Conservation (phyloP, 352 stramenopile species). For the Pythium pyrilobum region DNA sequence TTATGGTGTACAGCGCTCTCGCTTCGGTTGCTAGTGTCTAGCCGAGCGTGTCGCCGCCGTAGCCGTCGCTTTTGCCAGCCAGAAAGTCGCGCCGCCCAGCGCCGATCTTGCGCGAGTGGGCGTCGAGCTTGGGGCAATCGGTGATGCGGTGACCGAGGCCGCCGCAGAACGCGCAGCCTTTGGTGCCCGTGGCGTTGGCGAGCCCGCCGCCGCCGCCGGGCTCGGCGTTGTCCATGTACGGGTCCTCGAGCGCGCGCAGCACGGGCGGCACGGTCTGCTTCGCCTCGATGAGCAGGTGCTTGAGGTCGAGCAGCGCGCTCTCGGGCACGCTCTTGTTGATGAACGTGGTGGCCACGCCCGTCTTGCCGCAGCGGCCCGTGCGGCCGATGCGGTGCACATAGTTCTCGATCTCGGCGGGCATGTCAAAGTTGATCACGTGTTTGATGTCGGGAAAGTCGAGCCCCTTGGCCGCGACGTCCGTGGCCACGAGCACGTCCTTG, state of each 20-base stretch:
- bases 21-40: conserved; percentile 16
- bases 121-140: conserved; percentile 98
- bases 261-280: conserved; percentile 98
- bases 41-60: conserved; percentile 91
- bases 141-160: conserved; percentile 98
- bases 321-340: conserved; percentile 97
- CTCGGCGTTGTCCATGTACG: conserved; percentile 84
- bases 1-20: neutral
- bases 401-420: conserved; percentile 99
- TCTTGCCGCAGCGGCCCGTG: conserved; percentile 98
- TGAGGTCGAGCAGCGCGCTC: conserved; percentile 97
- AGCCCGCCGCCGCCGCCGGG: conserved; percentile 21
- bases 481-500: conserved; percentile 98
- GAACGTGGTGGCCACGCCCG: conserved; percentile 97
- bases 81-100: conserved; percentile 93
- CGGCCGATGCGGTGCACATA: conserved; percentile 99
- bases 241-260: conserved; percentile 97
- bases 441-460: conserved; percentile 99
- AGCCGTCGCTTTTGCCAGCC: conserved; percentile 88
- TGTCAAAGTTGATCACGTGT: conserved; percentile 99
- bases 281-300: conserved; percentile 97
- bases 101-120: conserved; percentile 94
- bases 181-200: conserved; percentile 78
- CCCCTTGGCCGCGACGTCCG: conserved; percentile 97
- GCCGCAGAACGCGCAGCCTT: conserved; percentile 98